Percentiles rank a stretch among this genome's conserved stretches.
phyloP scores from a whole-genome alignment of 495 filamentous ascomycete genomes.

The Hypoxylon trugodes region DNA sequence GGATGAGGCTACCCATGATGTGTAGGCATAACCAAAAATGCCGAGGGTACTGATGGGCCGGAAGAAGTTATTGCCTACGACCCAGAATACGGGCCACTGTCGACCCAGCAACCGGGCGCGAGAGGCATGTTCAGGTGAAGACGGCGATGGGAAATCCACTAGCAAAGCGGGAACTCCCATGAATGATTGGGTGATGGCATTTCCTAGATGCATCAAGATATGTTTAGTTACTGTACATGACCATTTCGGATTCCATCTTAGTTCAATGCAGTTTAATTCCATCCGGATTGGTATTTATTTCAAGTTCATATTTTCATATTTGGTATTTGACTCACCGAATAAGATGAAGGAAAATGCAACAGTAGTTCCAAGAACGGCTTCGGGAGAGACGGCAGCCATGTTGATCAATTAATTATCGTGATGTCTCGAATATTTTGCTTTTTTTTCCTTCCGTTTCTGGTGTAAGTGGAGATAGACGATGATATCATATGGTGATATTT shows the following conservation, averaged over 20 bases:
- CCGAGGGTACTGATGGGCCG: constrained; percentile 58
- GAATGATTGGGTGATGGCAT: constrained; percentile 61
- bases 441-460: too few relatives aligned
- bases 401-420: constrained; percentile 1
- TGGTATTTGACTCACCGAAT: constrained; percentile 44
- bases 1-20: constrained; percentile 40
- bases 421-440: not conserved
- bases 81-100: constrained; percentile 60
- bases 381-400: constrained; percentile 30
- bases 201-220: constrained; percentile 43
- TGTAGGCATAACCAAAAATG: constrained; percentile 56
- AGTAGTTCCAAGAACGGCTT: constrained; percentile 48
- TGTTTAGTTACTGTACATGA: constrained; percentile 9
- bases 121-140: constrained; percentile 47
- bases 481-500: too few relatives aligned
- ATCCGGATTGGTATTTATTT: too few relatives aligned
- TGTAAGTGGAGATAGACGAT: too few relatives aligned
- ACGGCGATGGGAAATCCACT: constrained; percentile 55
- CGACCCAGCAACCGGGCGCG: constrained; percentile 52
- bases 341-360: constrained; percentile 56
- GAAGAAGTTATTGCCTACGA: constrained; percentile 58
- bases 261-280: not conserved
- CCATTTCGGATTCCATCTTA: not conserved
- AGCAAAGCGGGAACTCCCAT: constrained; percentile 59
- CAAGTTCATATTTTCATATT: not conserved